Evolutionary conservation across 305 asterid genomes (phyloP), one percentile per base, ranked within the genome.

Genomic region (Rubia peregrina): DNA sequence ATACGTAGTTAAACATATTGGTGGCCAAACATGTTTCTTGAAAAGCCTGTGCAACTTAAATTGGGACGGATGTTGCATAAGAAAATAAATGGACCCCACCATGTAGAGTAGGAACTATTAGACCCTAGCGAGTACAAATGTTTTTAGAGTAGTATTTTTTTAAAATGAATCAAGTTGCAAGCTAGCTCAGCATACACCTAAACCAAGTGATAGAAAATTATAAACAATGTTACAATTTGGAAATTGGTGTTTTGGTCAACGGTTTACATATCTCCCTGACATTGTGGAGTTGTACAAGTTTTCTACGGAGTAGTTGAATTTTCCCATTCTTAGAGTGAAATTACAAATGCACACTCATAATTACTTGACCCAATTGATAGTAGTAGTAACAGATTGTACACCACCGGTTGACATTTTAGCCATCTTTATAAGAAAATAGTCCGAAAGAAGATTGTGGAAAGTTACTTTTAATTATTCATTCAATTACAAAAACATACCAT

Each of bases 121-220:
- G 30, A 41, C 9, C 38, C 17, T n/a, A n/a, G n/a, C n/a, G n/a
- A 53, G 30, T 21, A 56, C 4, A 19, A 55, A 55, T 55, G 61
- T 55, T 55, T 21, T 21, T n/a, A n/a, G n/a, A n/a, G n/a, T n/a
- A 21, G 9, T 21, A 14, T 56, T 55, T 59, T 21, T 21, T 59
- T 21, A 19, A 5, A 43, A 26, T 30, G 6, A 43, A 41, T 9
- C 40, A 60, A 26, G 16, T 22, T 59, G 63, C 63, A 59, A 59
- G 36, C 8, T 59, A 21, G 38, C 24, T 72, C 60, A 44, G 49
- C 49, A 59, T 68, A 16, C 61, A 38, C 64, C 71, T 53, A 75
- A 61, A 69, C 64, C 74, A 24, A 51, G 41, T 51, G 67, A 61
- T 14, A 22, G 55, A 17, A n/a, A 59, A 19, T 11, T 24, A n/a